Conservation (phyloP, 192 early-diverging fungal species). For the Phycomyces nitens region DNA sequence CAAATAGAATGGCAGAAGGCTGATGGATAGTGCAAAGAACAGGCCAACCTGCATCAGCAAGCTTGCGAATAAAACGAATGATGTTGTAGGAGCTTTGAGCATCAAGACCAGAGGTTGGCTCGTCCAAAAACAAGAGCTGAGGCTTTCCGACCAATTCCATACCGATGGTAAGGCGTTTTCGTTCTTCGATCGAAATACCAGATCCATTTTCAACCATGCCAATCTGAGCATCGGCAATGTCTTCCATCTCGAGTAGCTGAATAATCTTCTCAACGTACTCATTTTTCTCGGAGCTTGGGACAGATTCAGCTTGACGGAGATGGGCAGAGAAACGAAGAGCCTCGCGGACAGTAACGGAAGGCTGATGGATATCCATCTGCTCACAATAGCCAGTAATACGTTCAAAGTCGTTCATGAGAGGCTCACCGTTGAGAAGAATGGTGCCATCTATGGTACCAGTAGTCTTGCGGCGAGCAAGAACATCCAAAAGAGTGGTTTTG, state of each 20-base stretch:
- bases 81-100: no score
- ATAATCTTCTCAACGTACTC: slow-evolving; percentile 49
- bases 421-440: slow-evolving; percentile 51
- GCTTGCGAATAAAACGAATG: no score
- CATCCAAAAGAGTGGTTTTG: slow-evolving; percentile 75
- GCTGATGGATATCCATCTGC: slow-evolving; percentile 85
- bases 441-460: slow-evolving; percentile 58
- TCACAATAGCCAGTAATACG: slow-evolving; percentile 79
- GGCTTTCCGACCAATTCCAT: slow-evolving; percentile 80
- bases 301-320: slow-evolving; percentile 62
- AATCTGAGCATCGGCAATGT: slow-evolving; percentile 58
- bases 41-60: no score
- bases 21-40: no score
- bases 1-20: no score
- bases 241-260: slow-evolving; percentile 54
- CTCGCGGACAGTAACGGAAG: slow-evolving; percentile 88
- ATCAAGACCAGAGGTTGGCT: no score
- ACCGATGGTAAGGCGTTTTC: slow-evolving; percentile 79
- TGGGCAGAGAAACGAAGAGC: slow-evolving; percentile 79
- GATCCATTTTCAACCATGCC: slow-evolving; percentile 46
- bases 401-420: slow-evolving; percentile 49
- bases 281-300: slow-evolving; percentile 46
- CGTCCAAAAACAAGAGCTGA: slow-evolving; percentile 75
- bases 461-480: slow-evolving; percentile 76
- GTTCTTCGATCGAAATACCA: slow-evolving; percentile 82